Evolutionary conservation across 164 flowering plant genomes (phyloP).

Genomic region (Paratinospora sagittata): DNA sequence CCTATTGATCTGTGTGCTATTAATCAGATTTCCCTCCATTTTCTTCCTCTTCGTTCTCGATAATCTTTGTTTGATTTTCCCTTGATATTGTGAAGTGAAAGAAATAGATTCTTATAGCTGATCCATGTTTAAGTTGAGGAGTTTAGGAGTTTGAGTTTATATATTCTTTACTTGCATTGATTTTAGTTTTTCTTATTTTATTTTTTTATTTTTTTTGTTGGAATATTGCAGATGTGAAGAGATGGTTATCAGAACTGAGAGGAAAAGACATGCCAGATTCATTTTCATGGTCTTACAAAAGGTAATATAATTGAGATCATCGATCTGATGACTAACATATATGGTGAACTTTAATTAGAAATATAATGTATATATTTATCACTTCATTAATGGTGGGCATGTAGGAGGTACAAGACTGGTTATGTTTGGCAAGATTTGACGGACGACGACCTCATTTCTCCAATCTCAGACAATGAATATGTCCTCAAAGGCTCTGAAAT

Average conservation of each 20-base stretch:
- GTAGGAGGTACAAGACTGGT: conserved; percentile 59
- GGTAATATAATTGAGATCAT: conserved; percentile 26
- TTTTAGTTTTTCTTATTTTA: too few relatives aligned
- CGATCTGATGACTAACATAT: too few relatives aligned
- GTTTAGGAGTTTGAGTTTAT: too few relatives aligned
- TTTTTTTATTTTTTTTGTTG: neutral
- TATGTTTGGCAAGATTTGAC: conserved; percentile 72
- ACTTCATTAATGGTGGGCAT: too few relatives aligned
- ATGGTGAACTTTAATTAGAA: too few relatives aligned
- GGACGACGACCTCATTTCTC: conserved; percentile 61
- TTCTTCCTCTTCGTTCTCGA: too few relatives aligned
- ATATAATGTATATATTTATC: too few relatives aligned
- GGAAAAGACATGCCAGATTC: conserved; percentile 74
- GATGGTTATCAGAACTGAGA: conserved; percentile 70
- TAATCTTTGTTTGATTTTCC: neutral
- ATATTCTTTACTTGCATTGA: too few relatives aligned
- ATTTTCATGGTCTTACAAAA: conserved; percentile 82
- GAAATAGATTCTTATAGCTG: too few relatives aligned
- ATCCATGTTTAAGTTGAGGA: too few relatives aligned
- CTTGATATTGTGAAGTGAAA: too few relatives aligned
- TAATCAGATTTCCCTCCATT: too few relatives aligned
- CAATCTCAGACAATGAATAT: conserved; percentile 59
- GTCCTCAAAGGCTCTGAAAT: conserved; percentile 61
- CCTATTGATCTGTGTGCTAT: neutral
- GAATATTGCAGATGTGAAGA: conserved; percentile 51